phyloP scores from a whole-genome alignment of 2,329 filamentous ascomycete genomes.

The Scedosporium aurantiacum region DNA sequence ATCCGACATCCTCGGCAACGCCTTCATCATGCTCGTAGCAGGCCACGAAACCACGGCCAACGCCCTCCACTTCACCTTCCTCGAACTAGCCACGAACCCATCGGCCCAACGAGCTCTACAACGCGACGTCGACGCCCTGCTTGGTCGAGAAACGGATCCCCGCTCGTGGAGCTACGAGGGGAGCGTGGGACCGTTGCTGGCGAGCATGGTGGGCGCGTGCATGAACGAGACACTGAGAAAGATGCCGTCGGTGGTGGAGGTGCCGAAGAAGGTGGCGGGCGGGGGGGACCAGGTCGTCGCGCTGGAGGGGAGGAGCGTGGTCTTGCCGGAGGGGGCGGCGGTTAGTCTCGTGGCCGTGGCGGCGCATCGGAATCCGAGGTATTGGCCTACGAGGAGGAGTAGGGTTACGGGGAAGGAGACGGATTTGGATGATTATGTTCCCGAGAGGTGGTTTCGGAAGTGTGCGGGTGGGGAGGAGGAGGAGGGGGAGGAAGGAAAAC shows the following conservation, averaged over 20 bases:
- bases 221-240: slow-evolving; percentile 70
- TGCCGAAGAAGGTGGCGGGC: slow-evolving; percentile 54
- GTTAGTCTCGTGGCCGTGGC: slow-evolving; percentile 46
- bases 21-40: slow-evolving; percentile 57
- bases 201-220: slow-evolving; percentile 59
- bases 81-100: slow-evolving; percentile 57
- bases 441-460: slow-evolving; percentile 57
- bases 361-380: slow-evolving; percentile 57
- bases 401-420: slow-evolving; percentile 28
- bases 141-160: slow-evolving; percentile 43
- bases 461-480: slow-evolving; percentile 7
- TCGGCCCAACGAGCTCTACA: slow-evolving; percentile 55
- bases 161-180: slow-evolving; percentile 61
- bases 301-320: slow-evolving; percentile 45
- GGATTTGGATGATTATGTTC: slow-evolving; percentile 58
- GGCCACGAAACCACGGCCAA: slow-evolving; percentile 77
- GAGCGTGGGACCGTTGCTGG: slow-evolving; percentile 53
- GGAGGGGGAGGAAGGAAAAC: slow-evolving; percentile 12
- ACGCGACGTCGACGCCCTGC: slow-evolving; percentile 54
- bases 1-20: slow-evolving; percentile 61
- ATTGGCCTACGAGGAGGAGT: slow-evolving; percentile 53
- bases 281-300: slow-evolving; percentile 43
- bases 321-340: slow-evolving; percentile 43
- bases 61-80: slow-evolving; percentile 57
- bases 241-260: slow-evolving; percentile 57